Conservation (phyloP, 2,329 filamentous ascomycete genomes). For the Ophiostoma perfectum region DNA sequence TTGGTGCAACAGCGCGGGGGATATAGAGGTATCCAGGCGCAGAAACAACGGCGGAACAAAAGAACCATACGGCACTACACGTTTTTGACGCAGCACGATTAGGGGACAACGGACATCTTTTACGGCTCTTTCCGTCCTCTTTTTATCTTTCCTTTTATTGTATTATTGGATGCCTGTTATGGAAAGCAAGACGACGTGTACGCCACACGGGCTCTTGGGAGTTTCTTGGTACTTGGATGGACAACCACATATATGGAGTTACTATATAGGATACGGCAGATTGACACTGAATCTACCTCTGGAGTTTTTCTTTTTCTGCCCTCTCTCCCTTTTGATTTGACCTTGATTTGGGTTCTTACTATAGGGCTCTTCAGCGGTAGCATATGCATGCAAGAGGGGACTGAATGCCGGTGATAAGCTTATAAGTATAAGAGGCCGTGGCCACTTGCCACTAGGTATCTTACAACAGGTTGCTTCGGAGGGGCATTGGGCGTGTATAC, state of each 20-base stretch:
- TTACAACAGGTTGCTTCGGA: no score
- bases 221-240: slow-evolving; percentile 13
- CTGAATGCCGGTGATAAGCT: no score
- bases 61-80: background rate
- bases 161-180: background rate
- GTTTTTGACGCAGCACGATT: background rate
- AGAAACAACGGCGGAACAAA: background rate
- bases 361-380: no score
- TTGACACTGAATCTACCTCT: background rate
- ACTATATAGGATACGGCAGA: background rate
- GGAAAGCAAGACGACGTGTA: background rate
- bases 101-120: background rate
- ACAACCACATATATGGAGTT: background rate
- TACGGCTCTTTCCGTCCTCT: background rate
- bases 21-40: background rate
- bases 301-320: no score
- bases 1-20: background rate
- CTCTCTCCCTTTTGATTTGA: no score
- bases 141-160: background rate
- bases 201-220: slow-evolving; percentile 2
- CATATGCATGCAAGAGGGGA: no score
- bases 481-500: no score
- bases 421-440: no score
- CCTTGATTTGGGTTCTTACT: no score
- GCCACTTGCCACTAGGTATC: no score